A percentile compares a stretch with the other conserved stretches of the same genome.
phyloP scores from a whole-genome alignment of 306 rosid genomes.

The Neltuma alba region DNA sequence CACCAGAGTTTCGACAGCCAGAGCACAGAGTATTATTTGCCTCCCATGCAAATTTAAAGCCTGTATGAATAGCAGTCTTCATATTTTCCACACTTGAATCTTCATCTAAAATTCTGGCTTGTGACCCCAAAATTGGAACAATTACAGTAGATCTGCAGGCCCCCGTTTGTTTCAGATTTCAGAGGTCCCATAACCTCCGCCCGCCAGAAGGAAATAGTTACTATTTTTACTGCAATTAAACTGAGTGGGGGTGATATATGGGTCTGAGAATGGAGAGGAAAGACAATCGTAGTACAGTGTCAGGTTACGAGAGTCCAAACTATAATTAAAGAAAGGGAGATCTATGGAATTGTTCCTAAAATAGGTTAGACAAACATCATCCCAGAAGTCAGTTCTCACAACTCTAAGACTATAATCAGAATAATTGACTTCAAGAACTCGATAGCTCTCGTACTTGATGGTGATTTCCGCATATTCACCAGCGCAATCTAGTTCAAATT shows the following conservation, averaged over 20 bases:
- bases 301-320: slow-evolving; percentile 26
- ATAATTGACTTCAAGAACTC: slow-evolving; percentile 37
- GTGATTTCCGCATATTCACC: slow-evolving; percentile 29
- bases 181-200: not conserved
- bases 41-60: slow-evolving; percentile 56
- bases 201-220: slow-evolving; percentile 36
- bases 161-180: not conserved
- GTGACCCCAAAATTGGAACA: slow-evolving; percentile 42
- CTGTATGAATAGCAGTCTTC: slow-evolving; percentile 38
- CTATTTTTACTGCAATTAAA: slow-evolving; percentile 44
- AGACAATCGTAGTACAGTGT: slow-evolving; percentile 52
- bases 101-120: not conserved
- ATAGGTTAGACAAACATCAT: slow-evolving; percentile 39
- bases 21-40: slow-evolving; percentile 45
- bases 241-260: not conserved
- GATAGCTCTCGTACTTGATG: slow-evolving; percentile 26
- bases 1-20: slow-evolving; percentile 46
- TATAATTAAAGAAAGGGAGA: slow-evolving; percentile 21
- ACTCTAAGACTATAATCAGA: slow-evolving; percentile 31
- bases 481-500: slow-evolving; percentile 48
- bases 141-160: slow-evolving; percentile 36
- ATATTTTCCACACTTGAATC: slow-evolving; percentile 27
- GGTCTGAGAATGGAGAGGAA: not conserved
- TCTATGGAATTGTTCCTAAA: slow-evolving; percentile 34
- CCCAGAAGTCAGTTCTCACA: slow-evolving; percentile 49